These are phyloP conservation scores for Fraxinus angustifolia DNA, from an alignment of 305 asterid genomes.

Conservation along the genomic window DNA sequence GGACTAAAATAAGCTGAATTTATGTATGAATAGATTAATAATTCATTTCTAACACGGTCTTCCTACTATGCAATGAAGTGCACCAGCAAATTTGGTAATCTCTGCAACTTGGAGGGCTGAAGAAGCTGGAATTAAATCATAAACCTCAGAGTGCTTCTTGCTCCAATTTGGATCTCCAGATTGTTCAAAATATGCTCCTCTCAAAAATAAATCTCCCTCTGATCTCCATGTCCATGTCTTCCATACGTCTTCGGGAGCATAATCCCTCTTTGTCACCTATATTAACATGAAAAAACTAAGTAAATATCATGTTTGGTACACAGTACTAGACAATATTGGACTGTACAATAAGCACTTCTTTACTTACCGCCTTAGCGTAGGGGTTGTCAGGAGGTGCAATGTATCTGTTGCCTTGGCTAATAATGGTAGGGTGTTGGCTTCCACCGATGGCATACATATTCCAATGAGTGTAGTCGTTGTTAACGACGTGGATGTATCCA, in stretches of 20 bases:
- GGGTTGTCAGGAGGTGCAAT: conserved; percentile 29
- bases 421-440: conserved; percentile 38
- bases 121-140: conserved; percentile 26
- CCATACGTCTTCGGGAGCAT: conserved; percentile 32
- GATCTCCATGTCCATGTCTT: conserved; percentile 42
- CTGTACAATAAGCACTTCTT: not conserved
- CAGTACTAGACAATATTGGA: not conserved
- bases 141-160: conserved; percentile 15
- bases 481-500: conserved; percentile 44
- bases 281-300: not conserved
- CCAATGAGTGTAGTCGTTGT: conserved; percentile 57
- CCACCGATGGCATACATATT: conserved; percentile 52
- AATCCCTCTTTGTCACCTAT: conserved; percentile 41
- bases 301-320: not conserved
- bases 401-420: conserved; percentile 52
- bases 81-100: conserved; percentile 34
- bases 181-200: conserved; percentile 37
- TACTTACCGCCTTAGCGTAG: conserved; percentile 24
- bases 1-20: not conserved
- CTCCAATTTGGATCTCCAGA: conserved; percentile 38
- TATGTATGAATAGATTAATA: not conserved
- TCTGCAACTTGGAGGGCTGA: conserved; percentile 27
- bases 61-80: conserved; percentile 27
- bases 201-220: conserved; percentile 31
- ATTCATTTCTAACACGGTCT: conserved; percentile 21